Evolutionary conservation across 345 rosid genomes (phyloP), one percentile per base, ranked within the genome.

Genomic region (Melaleuca quinquenervia): DNA sequence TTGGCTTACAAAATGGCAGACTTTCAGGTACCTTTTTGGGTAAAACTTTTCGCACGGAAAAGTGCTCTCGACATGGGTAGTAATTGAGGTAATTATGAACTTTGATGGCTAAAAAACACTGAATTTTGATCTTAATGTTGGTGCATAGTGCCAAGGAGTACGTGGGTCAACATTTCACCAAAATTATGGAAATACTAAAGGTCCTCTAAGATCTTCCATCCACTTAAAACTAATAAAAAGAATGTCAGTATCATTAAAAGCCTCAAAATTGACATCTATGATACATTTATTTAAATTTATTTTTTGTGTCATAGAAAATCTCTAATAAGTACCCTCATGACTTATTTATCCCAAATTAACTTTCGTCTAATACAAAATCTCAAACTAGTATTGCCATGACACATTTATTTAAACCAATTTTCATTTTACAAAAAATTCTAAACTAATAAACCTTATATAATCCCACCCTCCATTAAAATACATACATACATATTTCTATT

Each of bases 281-380:
- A 64, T 4, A 64, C 8, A 29, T 0, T 15, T 64, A 2, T 58
- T 8, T 22, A 64, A 64, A 64, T 7, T 0, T 29, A 29, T 15
- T 15, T 29, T 64, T 64, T 0, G 0, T 64, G 0, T 29, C 11
- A 29, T 3, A 3, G 0, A 29, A 64, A 7, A 58, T n/a, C 20
- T 0, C 18, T 12, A n/a, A 58, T 1, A 0, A 0, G 0, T 58
- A 0, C 0, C 8, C 70, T 58, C 0, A 1, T 6, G n/a, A 6
- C 32, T n/a, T 8, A 13, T 58, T 58, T 58, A n/a, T 8, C 70
- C 36, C 32, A n/a, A 13, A 15, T 16, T 58, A 58, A n/a, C 0
- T 58, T 58, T 29, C 2, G 7, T 58, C 15, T 58, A 12, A 58
- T 3, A 6, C 4, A 58, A 58, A n/a, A 0, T 58, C 70, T 13